Evolutionary conservation across 2,329 filamentous ascomycete genomes (phyloP), one percentile per base, ranked within the genome.

Genomic region (Fusarium hostae): DNA sequence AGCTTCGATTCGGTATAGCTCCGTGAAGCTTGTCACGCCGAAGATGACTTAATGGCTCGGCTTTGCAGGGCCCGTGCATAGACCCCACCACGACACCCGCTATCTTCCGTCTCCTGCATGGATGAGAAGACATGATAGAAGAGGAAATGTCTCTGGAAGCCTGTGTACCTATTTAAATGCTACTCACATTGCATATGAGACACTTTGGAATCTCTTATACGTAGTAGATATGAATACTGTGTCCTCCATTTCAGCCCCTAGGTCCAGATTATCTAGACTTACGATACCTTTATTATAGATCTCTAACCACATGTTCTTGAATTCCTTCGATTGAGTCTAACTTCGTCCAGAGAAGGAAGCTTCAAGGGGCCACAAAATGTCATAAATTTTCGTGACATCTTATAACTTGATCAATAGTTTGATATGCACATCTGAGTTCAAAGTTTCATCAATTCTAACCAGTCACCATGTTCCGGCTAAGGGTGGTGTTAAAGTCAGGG

Each of bases 1-100:
- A 75, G 61, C 61, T 75, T 71, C 70, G 52, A 75, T 75, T 72
- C 34, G 71, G 74, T 48, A 77, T 77, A 77, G 75, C 75, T 77
- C 60, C 69, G 54, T 74, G 66, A 71, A 76, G 73, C 66, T 76
- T 64, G 73, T 68, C 62, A 72, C 73, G 63, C 68, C 71, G 72
- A 73, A 67, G 60, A 75, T 67, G 72, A 74, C 68, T 63, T 74
- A 67, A 71, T 75, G 70, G 75, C 72, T 76, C 70, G 64, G 61
- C 47, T 66, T 67, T 34, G 34, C 47, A 45, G 70, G 75, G 72
- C 45, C 72, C 71, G 75, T 77, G 75, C 75, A 35, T n/a, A 16
- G 35, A 26, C 26, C 60, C 60, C 61, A 58, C 68, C 61, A 63
- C 59, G 50, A 9, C 39, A 45, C 55, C 68, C 48, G 63, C 51